These are phyloP conservation scores for Trichophyton simii DNA, from an alignment of 2,329 filamentous ascomycete genomes.

Conservation along the genomic window DNA sequence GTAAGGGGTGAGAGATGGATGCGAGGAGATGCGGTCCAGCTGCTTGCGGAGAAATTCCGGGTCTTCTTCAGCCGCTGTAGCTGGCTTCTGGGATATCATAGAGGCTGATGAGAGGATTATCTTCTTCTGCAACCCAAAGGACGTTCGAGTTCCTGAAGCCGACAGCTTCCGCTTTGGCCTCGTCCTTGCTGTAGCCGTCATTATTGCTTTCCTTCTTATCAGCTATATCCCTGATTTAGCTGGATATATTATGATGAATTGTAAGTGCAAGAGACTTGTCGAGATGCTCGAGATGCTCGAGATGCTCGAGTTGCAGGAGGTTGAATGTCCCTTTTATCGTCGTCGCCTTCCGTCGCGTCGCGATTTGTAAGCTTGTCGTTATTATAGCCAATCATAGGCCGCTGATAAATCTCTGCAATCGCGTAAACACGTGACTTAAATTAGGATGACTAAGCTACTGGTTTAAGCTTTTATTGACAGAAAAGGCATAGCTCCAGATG, in stretches of 20 bases:
- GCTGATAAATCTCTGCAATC: too few relatives aligned
- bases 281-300: neutral
- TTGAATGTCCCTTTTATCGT: neutral
- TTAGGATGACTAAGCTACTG: neutral
- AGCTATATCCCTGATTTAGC: neutral
- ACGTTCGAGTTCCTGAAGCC: neutral
- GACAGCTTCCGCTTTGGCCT: neutral
- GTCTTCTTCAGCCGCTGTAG: neutral
- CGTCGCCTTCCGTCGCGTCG: neutral
- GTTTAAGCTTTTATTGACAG: neutral
- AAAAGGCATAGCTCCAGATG: too few relatives aligned
- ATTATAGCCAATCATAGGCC: neutral
- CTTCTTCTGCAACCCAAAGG: neutral
- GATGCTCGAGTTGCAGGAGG: too few relatives aligned
- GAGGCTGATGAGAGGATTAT: neutral
- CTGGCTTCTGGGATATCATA: neutral
- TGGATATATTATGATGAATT: too few relatives aligned
- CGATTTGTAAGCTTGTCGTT: neutral
- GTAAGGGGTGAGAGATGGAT: constrained; percentile 39
- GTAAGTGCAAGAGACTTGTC: neutral
- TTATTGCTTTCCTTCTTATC: neutral
- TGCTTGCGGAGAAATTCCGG: constrained; percentile 7
- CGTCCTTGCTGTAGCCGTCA: neutral
- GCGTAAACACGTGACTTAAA: neutral
- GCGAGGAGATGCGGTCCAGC: constrained; percentile 31